These are phyloP conservation scores for Zymoseptoria brevis DNA, from an alignment of 2,329 filamentous ascomycete genomes.

Conservation along the genomic window DNA sequence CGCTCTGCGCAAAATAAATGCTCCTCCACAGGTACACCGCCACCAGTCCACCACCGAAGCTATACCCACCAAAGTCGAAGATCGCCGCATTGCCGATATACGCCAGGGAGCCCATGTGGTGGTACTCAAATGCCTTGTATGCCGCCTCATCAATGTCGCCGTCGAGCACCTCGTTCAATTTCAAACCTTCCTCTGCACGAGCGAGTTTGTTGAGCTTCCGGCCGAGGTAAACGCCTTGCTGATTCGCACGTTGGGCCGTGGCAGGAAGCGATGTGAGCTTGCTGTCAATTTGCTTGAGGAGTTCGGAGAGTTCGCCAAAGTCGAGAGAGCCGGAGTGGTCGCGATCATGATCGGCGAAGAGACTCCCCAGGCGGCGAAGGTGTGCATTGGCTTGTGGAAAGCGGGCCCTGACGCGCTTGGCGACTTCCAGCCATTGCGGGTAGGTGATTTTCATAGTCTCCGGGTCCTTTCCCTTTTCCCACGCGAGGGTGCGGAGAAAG, in stretches of 20 bases:
- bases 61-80: conserved; percentile 80
- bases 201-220: conserved; percentile 91
- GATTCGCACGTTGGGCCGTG: conserved; percentile 90
- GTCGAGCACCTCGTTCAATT: conserved; percentile 71
- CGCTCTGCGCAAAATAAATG: conserved; percentile 95
- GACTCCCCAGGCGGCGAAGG: conserved; percentile 77
- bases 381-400: conserved; percentile 89
- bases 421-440: conserved; percentile 78
- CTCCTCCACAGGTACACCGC: conserved; percentile 95
- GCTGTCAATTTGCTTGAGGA: conserved; percentile 84
- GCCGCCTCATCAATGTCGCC: conserved; percentile 86
- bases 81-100: conserved; percentile 96
- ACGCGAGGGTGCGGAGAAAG: conserved; percentile 82
- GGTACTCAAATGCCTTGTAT: conserved; percentile 92
- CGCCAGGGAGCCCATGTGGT: conserved; percentile 80
- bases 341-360: conserved; percentile 87
- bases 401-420: conserved; percentile 71
- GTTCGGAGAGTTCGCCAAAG: conserved; percentile 81
- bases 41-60: conserved; percentile 71
- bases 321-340: conserved; percentile 90
- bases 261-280: conserved; percentile 92
- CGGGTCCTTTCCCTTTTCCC: conserved; percentile 84
- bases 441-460: conserved; percentile 82
- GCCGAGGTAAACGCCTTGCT: conserved; percentile 88
- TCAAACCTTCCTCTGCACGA: conserved; percentile 64